Evolutionary conservation across 2,329 filamentous ascomycete species (phyloP), one percentile per base, ranked within the genome.

Genomic region (Macrophomina tecta): DNA sequence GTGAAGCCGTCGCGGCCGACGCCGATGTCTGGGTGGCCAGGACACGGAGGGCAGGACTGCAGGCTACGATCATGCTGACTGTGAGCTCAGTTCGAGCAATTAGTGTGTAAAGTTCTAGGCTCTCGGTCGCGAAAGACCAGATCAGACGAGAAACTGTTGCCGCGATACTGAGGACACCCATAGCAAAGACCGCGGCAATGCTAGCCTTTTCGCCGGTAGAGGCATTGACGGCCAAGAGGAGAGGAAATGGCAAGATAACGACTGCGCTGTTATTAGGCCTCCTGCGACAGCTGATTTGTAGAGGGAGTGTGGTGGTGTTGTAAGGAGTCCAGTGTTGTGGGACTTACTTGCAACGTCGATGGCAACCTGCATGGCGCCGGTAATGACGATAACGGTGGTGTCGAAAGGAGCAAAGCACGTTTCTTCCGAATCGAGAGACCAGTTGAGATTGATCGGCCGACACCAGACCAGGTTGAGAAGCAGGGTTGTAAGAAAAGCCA

Each of bases 391-490:
- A 12, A 60, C 40, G 6, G 55, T 60, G 5, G 28, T 30, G 18
- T 60, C 38, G 40, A 60, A 60, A 5, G 55, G 55, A 1, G 55
- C 55, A 11, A 60, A 60, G n/a, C 55, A 60, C 2, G n/a, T 16
- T 34, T 60, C 55, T 0, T 46, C 23, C 16, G 11, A 3, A 18
- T 60, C 16, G 7, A 32, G 38, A 34, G 16, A 42, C 55, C 55
- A 60, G 38, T 60, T 60, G 2, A 60, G 55, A 5, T 18, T 60
- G 55, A 60, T 45, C 5, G 55, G 55, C 23, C 38, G 38, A 8
- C 55, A 60, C 55, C 55, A 60, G 38, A 60, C 12, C 14, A 60
- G 55, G 38, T 46, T 46, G 38, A 60, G 38, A 32, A 60, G 55
- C 6, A 60, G 9, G 7, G 55, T 45, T 3, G 55, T 46, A 14